Base-by-base conservation (phyloP, 345 rosid species). In the Sonneratia alba region DNA sequence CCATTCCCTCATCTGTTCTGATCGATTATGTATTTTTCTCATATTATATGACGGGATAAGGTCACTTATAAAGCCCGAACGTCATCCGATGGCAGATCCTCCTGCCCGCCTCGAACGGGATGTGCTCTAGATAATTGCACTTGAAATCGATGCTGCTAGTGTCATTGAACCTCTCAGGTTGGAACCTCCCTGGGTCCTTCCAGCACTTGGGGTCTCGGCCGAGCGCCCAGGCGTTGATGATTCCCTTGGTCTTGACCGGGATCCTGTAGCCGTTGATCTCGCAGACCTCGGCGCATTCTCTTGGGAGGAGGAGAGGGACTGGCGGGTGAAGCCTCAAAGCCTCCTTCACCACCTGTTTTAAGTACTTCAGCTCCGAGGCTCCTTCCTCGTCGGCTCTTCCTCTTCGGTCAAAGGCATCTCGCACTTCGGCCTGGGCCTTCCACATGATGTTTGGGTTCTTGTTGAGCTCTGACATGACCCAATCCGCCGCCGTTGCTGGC, bases 191-290 rank as follows among this genome's bases (percentile, higher is more conserved):
- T n/a, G n/a, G 75, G 11, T 83, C 75, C 22, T 10, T 49, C 84
- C 86, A 81, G 40, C 75, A 68, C 21, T 40, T 53, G 1, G 82
- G 80, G 71, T 83, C 81, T 61, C 86, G 76, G n/a, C 76, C 77
- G 6, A 78, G 40, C 0, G 78, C 79, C 86, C 86, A 83, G 14
- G 73, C 73, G 12, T 82, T 83, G 61, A 74, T 42, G 63, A 83
- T 70, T n/a, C 75, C 80, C 68, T n/a, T 78, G 7, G 79, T 24
- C 3, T 78, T 78, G 9, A 49, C 63, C 0, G 80, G 77, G 8
- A 83, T 73, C 1, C 72, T 57, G 36, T 65, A 80, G 11, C 83
- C 80, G 8, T 68, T 7, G 11, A 82, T 73, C 69, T 75, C 53
- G 45, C 81, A 73, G 3, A 10, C 22, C 34, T 77, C 70, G 1